These are phyloP conservation scores for Epichloe sp. DNA, from an alignment of 2,329 filamentous ascomycete species.

Conservation along the genomic window DNA sequence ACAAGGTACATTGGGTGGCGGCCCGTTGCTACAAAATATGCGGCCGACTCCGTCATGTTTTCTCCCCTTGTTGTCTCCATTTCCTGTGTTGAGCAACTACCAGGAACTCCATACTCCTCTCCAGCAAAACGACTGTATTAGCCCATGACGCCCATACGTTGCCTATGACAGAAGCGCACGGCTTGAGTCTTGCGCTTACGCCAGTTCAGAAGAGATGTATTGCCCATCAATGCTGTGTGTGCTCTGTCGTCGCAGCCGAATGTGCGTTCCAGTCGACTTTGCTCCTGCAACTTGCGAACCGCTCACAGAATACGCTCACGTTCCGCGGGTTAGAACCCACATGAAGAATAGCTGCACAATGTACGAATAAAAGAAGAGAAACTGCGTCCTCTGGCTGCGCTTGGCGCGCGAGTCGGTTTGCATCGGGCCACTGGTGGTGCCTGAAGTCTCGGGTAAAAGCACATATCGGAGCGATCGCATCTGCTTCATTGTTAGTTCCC, in stretches of 20 bases:
- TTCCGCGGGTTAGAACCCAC: constrained; percentile 50
- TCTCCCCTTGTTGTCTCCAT: neutral
- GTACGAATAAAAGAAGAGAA: constrained; percentile 89
- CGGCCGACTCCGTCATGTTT: neutral
- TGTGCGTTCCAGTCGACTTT: neutral
- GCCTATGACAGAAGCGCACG: neutral
- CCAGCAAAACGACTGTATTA: neutral
- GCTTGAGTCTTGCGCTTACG: too few species aligned
- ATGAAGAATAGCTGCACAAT: constrained; percentile 89
- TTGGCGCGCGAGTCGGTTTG: constrained; percentile 68
- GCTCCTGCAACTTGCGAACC: neutral
- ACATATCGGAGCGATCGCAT: constrained; percentile 94
- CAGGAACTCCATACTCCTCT: neutral
- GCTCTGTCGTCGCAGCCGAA: neutral
- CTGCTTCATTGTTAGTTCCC: constrained; percentile 27
- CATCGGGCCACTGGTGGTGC: constrained; percentile 51
- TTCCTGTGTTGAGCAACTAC: neutral
- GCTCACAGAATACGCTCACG: constrained; percentile 14
- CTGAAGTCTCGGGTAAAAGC: constrained; percentile 69
- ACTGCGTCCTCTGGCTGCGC: constrained; percentile 77
- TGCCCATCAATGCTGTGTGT: neutral
- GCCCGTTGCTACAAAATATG: neutral
- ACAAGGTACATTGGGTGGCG: neutral
- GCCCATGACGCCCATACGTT: neutral
- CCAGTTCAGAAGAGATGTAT: too few species aligned